Evolutionary conservation across 345 rosid species (phyloP), one percentile per base, ranked within the genome.

Genomic region (Hibiscus tridactylites): DNA sequence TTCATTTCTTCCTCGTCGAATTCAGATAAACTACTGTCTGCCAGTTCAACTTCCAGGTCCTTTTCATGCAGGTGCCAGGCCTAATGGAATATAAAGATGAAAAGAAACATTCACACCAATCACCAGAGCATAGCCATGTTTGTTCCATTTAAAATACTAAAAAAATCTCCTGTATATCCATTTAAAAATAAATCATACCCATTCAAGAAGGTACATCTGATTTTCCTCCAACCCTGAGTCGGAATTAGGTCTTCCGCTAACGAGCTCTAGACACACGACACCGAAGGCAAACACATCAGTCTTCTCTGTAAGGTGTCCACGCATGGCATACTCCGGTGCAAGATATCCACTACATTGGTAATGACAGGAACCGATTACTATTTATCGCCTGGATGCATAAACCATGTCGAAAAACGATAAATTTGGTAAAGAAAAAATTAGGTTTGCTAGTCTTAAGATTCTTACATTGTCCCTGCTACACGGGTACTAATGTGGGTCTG

Each of bases 381-480:
- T 7, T 26, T 28, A 49, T 15, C 9, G 1, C 53, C 71, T 28
- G 10, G 15, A 49, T 31, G 59, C 82, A 21, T 17, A 61, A 3
- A 29, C 28, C 7, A 3, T 33, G 19, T 16, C 24, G 59, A 53
- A 70, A 29, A 15, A 1, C 9, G 56, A 73, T n/a, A 8, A 68
- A 31, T 21, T 70, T 57, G 59, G 5, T 24, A 9, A 2, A 2
- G 19, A 29, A 56, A 33, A 53, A 17, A 10, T 53, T 9, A 16
- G 15, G 19, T 39, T 52, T 53, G 61, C 44, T 2, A 15, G n/a
- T 13, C 28, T 29, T 17, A 9, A 24, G n/a, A 21, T 33, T 64
- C 85, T 79, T 81, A 87, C 86, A 85, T 73, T 73, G 86, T 87
- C 39, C 91, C 86, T 19, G 89, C 89, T 7, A 85, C 88, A 39